Percentiles rank a stretch among this genome's conserved stretches.
These are phyloP conservation scores for Suillus discolor DNA, from an alignment of 768 basidiomycete species.

Conservation along the genomic window DNA sequence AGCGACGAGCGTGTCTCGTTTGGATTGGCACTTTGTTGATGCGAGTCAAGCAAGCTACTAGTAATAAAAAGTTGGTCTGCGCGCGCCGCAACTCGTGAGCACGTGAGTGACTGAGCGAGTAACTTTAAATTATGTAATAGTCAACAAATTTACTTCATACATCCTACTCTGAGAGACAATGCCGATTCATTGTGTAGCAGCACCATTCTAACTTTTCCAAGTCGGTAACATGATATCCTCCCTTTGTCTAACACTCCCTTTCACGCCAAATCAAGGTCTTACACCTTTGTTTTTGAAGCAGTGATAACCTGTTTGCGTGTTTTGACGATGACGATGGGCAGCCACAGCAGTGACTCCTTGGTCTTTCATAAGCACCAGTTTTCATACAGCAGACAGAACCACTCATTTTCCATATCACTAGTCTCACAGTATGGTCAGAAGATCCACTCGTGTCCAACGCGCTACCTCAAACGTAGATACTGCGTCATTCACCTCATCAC, in stretches of 20 bases:
- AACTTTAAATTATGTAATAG: too few relatives aligned
- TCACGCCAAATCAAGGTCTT: neutral
- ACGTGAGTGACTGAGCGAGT: too few relatives aligned
- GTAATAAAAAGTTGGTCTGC: too few relatives aligned
- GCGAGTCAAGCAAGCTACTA: too few relatives aligned
- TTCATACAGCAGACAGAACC: neutral
- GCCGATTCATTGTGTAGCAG: neutral
- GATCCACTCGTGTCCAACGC: neutral
- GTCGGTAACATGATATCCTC: neutral
- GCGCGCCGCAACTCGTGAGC: too few relatives aligned
- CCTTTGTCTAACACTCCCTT: constrained; percentile 4
- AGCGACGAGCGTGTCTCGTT: too few relatives aligned
- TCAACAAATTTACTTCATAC: too few relatives aligned
- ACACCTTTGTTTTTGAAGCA: constrained; percentile 1
- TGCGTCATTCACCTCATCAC: neutral
- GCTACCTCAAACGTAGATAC: neutral
- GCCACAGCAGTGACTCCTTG: neutral
- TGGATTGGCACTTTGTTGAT: too few relatives aligned
- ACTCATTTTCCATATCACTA: too few relatives aligned
- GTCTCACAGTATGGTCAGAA: neutral
- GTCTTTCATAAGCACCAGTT: neutral
- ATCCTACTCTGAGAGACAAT: neutral
- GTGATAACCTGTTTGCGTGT: neutral
- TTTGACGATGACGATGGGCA: neutral
- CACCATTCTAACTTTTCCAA: neutral